phyloP scores from a whole-genome alignment of 225 moss, liverwort and hornwort genomes.

The Pseudoscleropodium purum region DNA sequence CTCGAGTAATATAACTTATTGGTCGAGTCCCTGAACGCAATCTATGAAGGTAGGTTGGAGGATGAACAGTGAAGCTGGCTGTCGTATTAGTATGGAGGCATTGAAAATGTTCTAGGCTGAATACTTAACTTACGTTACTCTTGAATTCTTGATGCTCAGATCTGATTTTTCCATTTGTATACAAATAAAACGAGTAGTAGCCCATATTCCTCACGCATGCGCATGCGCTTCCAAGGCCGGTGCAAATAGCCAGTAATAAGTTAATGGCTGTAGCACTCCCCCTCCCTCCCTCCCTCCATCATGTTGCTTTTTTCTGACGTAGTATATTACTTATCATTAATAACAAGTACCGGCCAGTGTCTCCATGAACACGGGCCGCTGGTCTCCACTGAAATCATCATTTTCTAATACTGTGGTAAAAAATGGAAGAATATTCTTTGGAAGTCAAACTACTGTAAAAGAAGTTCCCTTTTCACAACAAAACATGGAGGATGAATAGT shows the following conservation, averaged over 20 bases:
- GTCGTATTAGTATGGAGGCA: background rate
- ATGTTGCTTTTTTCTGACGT: background rate
- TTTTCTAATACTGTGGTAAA: no score
- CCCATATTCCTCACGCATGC: background rate
- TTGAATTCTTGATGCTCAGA: background rate
- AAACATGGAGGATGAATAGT: no score
- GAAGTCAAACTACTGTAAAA: no score
- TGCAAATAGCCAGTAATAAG: background rate
- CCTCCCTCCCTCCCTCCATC: background rate
- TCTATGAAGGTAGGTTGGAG: no score
- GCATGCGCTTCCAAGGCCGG: background rate
- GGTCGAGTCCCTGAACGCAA: background rate
- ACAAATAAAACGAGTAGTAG: background rate
- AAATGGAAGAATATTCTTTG: no score
- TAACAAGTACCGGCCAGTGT: background rate
- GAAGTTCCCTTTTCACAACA: no score
- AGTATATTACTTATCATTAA: background rate
- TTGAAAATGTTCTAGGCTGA: background rate
- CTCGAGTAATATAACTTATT: background rate
- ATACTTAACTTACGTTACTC: no score
- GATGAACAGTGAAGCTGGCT: background rate
- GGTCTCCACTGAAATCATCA: no score
- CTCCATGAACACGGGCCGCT: background rate
- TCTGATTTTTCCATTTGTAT: background rate
- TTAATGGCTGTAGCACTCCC: background rate